Base-by-base conservation (phyloP, 23 red algal genomes). In the Pyropia haitanensis region DNA sequence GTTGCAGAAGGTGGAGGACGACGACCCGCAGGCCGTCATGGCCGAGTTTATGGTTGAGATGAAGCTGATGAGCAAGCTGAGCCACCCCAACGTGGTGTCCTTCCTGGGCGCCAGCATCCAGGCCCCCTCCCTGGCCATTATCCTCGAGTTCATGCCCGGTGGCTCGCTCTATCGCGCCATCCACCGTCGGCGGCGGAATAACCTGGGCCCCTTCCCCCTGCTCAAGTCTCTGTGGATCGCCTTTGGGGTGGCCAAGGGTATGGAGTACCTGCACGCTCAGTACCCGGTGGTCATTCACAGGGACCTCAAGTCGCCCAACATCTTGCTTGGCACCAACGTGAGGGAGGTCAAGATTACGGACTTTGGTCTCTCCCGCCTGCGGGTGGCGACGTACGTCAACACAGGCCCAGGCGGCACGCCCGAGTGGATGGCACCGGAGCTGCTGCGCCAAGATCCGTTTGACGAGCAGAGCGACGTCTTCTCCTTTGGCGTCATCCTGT, bases 391-490 rank as follows among this genome's bases (percentile, higher is more conserved):
- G 10, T 93, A 72, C 28, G 74, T 81, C 13, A 70, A 86, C 46
- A 95, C 89, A 22, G 81, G 89, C 2, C 77, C 80, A 14, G 89
- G 80, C 4, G 89, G 89, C 31, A 95, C 89, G 25, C 81, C 89
- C 13, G 89, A 95, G 64, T 95, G 89, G 89, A 95, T 95, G 89
- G 89, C 89, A 50, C 89, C 89, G 19, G 89, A 95, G 53, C 29
- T 95, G 13, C 60, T 95, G 49, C 81, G 89, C 60, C 89, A 95
- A 32, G 89, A 95, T 53, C 51, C 60, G 27, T 86, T 81, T 76
- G 80, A 86, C 32, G 81, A 95, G 58, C 64, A 72, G 58, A 61
- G 67, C 57, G 89, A 95, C 64, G 74, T 95, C 5, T 95, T 79
- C 61, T 95, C 89, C 33, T 95, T 95, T 55, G 89, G 89, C 7